phyloP scores from a whole-genome alignment of 345 rosid genomes.

The Acer campestre region DNA sequence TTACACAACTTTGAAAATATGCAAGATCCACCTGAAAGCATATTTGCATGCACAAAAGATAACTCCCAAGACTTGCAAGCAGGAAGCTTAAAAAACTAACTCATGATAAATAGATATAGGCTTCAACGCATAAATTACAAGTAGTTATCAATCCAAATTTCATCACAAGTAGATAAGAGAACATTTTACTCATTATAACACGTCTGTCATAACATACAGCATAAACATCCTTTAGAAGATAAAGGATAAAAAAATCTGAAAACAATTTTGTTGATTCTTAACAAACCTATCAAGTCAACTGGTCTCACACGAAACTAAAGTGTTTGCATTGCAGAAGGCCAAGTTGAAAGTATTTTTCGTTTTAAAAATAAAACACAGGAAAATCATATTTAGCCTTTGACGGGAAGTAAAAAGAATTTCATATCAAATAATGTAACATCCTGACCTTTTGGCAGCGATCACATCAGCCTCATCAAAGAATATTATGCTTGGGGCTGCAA shows the following conservation, averaged over 20 bases:
- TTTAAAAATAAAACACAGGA: background rate
- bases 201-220: background rate
- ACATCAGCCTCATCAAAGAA: constrained; percentile 97
- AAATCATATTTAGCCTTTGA: background rate
- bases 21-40: background rate
- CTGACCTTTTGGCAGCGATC: constrained; percentile 79
- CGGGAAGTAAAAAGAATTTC: background rate
- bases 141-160: background rate
- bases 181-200: background rate
- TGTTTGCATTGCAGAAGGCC: background rate
- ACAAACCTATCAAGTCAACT: background rate
- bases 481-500: constrained; percentile 91
- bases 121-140: background rate
- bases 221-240: background rate
- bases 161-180: background rate
- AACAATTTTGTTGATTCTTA: background rate
- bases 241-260: background rate
- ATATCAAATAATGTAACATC: constrained; percentile 5
- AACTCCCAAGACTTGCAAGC: background rate
- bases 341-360: background rate
- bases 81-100: background rate
- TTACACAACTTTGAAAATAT: background rate
- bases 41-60: background rate
- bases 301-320: background rate
- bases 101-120: background rate